Evolutionary conservation across 176 grass and related monocot genomes (phyloP).

Genomic region (Carex kokanica): DNA sequence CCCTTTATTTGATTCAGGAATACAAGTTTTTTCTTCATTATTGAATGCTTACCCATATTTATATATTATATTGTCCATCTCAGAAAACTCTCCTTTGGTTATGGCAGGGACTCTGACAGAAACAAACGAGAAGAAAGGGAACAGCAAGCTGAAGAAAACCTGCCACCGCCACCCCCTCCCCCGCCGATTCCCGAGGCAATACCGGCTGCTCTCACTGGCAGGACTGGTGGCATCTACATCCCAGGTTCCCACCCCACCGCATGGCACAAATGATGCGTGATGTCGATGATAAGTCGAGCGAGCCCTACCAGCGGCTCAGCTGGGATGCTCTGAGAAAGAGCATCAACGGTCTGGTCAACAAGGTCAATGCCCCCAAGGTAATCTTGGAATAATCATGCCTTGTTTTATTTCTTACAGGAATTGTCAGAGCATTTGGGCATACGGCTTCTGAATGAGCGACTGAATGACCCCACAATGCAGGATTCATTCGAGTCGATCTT

Average conservation of each 20-base stretch:
- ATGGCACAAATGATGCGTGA: slow-evolving; percentile 97
- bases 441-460: slow-evolving; percentile 69
- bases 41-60: not conserved
- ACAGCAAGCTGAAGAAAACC: slow-evolving; percentile 6
- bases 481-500: slow-evolving; percentile 78
- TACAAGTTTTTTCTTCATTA: not conserved
- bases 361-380: slow-evolving; percentile 62
- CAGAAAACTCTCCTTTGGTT: not conserved
- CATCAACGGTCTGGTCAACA: slow-evolving; percentile 89
- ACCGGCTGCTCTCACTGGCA: slow-evolving; percentile 27
- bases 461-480: slow-evolving; percentile 84
- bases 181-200: slow-evolving; percentile 49
- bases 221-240: slow-evolving; percentile 89
- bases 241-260: slow-evolving; percentile 51
- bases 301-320: slow-evolving; percentile 70
- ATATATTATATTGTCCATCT: not conserved
- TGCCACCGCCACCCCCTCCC: slow-evolving; percentile 23
- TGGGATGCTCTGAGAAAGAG: slow-evolving; percentile 96
- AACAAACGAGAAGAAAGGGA: slow-evolving; percentile 12
- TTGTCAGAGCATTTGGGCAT: slow-evolving; percentile 88
- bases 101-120: slow-evolving; percentile 8
- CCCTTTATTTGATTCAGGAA: not conserved
- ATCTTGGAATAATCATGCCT: not conserved
- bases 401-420: slow-evolving; percentile 44
- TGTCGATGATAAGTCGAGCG: slow-evolving; percentile 73